Evolutionary conservation across 148 eudicot genomes (phyloP), one percentile per base, ranked within the genome.

Genomic region (Gaultheria prostrata): DNA sequence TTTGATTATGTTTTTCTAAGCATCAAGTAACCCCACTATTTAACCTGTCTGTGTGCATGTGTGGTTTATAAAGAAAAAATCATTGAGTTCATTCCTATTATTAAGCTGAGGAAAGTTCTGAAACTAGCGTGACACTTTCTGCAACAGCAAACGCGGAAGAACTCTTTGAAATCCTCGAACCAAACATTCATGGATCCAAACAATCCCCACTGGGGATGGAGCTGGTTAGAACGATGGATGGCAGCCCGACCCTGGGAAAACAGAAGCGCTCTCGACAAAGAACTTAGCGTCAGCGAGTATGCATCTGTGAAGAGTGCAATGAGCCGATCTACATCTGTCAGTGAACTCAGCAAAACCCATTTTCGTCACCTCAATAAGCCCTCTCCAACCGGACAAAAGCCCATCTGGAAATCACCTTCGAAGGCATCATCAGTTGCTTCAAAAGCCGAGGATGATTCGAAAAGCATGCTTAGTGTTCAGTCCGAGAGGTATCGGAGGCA

Each of bases 181-280:
- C 91, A 90, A 11, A 92, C 98, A 65, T 90, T 90, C 77, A 90
- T 93, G 92, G 98, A 94, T 85, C 96, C 95, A 51, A 92, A 87
- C 73, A 94, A 94, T 85, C 97, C 98, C 76, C 95, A 88, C n/a
- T 95, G 98, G 98, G 98, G 98, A 80, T 95, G 98, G 98, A 95
- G 95, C 83, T 95, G 98, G 98, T 85, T 95, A 86, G 98, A 95
- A 72, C 82, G 98, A 56, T 95, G 98, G 98, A 95, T 94, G 98
- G 95, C 95, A 7, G 89, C 92, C 28, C 92, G 96, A 46, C 98
- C 98, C 86, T 94, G 94, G 98, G 98, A 94, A 86, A 72, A 86
- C 59, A 83, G 85, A 80, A 86, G 85, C 84, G 70, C 82, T 51
- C 39, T 67, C 0, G 88, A 87, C 1, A 92, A 87, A 83, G 95